Conservation (phyloP, 106 monocot species). For the Acanthochlamys bracteata region DNA sequence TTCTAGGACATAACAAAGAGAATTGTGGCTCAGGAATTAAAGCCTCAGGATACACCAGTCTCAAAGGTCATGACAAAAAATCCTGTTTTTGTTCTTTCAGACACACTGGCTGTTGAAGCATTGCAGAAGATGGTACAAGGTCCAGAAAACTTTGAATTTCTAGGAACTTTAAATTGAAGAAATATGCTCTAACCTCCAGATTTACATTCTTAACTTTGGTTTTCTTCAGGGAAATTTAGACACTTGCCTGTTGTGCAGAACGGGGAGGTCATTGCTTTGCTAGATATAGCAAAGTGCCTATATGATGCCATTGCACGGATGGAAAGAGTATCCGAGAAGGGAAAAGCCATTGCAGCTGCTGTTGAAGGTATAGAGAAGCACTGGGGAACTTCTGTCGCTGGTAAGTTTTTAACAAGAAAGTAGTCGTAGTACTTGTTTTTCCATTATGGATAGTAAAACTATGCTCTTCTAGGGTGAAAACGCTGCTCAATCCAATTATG, state of each 20-base stretch:
- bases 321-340: constrained; percentile 91
- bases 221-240: constrained; percentile 73
- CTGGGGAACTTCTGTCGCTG: constrained; percentile 66
- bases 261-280: constrained; percentile 84
- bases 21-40: constrained; percentile 61
- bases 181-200: too few species aligned
- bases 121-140: constrained; percentile 92
- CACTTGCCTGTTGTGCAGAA: constrained; percentile 88
- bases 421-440: not conserved
- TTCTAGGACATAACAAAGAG: constrained; percentile 66
- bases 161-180: too few species aligned
- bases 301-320: constrained; percentile 93
- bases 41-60: constrained; percentile 69
- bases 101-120: constrained; percentile 80
- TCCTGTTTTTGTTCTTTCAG: constrained; percentile 81
- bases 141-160: not conserved
- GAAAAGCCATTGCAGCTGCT: constrained; percentile 88
- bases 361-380: constrained; percentile 87
- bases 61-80: constrained; percentile 83
- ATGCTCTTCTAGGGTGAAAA: not conserved
- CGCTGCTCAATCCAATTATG: not conserved
- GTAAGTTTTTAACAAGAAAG: constrained; percentile 21
- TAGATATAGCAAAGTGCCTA: constrained; percentile 90
- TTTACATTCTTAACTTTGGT: too few species aligned
- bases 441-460: not conserved